Base-by-base conservation (phyloP, 768 basidiomycete species). In the Naematelia encephala region DNA sequence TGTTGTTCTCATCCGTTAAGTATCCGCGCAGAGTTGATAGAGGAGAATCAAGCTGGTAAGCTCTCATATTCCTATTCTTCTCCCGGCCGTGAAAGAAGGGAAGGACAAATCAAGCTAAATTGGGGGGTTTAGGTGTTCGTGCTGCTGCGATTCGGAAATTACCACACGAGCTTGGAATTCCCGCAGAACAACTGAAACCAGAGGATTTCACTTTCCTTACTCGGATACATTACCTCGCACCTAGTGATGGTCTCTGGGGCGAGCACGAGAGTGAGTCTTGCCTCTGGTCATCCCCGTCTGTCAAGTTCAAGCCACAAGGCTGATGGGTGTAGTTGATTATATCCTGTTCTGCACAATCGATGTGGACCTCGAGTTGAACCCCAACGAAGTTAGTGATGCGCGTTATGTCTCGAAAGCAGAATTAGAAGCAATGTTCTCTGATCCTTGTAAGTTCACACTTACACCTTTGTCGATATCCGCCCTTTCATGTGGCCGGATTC, bases 81-180 rank as follows among this genome's bases (percentile, higher is more conserved):
- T 19, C 29, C 8, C n/a, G 29, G 39, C 19, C n/a, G 28, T 39
- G n/a, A n/a, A n/a, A n/a, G n/a, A n/a, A n/a, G n/a, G n/a, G n/a
- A n/a, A n/a, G n/a, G n/a, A n/a, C n/a, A n/a, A n/a, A n/a, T n/a
- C n/a, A n/a, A n/a, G n/a, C n/a, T n/a, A n/a, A n/a, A n/a, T n/a
- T n/a, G n/a, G n/a, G n/a, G n/a, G 13, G 10, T 30, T 80, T 84
- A 70, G 93, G 93, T 54, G 93, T 96, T 27, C 83, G 86, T 51
- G 78, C 86, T 30, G 96, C 96, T n/a, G 96, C 92, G 1, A 87
- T 90, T 12, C 83, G 96, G 65, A 99, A 99, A 79, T 84, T 99
- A 10, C 87, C 91, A 66, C 96, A 99, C 68, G 96, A 99, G 78
- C 84, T 99, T 19, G 96, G 96, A 27, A 96, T 98, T 64, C 91